Conservation (phyloP, 139 green algal genomes). For the Tetraselmis chui region DNA sequence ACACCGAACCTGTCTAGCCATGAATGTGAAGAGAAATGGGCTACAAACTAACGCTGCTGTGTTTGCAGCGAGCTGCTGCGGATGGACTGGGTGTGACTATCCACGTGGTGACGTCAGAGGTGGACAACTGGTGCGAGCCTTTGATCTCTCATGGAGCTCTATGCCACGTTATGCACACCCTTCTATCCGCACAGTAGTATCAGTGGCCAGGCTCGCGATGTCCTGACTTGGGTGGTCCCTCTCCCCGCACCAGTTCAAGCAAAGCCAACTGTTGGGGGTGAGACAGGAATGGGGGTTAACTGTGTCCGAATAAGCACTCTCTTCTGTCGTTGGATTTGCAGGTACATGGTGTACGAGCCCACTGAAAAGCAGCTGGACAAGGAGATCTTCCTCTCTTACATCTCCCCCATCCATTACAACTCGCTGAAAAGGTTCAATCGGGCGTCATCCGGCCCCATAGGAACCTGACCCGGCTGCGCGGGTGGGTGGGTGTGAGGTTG, state of each 20-base stretch:
- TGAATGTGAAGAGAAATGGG: too few species aligned
- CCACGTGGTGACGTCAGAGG: slow-evolving; percentile 50
- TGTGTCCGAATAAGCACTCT: not conserved
- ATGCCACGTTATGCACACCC: too few species aligned
- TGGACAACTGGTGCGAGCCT: slow-evolving; percentile 35
- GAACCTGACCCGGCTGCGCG: too few species aligned
- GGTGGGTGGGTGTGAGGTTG: too few species aligned
- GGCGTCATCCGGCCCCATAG: not conserved
- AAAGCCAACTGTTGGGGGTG: too few species aligned
- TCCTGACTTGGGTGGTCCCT: too few species aligned
- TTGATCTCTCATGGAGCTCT: too few species aligned
- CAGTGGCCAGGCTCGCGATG: too few species aligned
- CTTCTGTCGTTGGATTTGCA: slow-evolving; percentile 14
- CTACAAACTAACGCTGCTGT: not conserved
- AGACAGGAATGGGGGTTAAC: not conserved
- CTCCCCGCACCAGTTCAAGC: too few species aligned
- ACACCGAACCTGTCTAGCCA: not conserved
- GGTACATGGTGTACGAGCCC: slow-evolving; percentile 49
- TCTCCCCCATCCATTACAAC: slow-evolving; percentile 22
- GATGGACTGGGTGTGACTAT: slow-evolving; percentile 47
- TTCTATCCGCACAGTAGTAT: too few species aligned
- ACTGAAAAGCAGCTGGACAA: slow-evolving; percentile 10
- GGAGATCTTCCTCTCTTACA: slow-evolving; percentile 69
- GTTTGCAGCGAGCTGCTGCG: slow-evolving; percentile 39
- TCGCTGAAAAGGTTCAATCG: not conserved